Percentiles rank a stretch among this genome's conserved stretches.
Evolutionary conservation across 768 basidiomycete species (phyloP).

Genomic region (Rhodotorula kratochvilovae): DNA sequence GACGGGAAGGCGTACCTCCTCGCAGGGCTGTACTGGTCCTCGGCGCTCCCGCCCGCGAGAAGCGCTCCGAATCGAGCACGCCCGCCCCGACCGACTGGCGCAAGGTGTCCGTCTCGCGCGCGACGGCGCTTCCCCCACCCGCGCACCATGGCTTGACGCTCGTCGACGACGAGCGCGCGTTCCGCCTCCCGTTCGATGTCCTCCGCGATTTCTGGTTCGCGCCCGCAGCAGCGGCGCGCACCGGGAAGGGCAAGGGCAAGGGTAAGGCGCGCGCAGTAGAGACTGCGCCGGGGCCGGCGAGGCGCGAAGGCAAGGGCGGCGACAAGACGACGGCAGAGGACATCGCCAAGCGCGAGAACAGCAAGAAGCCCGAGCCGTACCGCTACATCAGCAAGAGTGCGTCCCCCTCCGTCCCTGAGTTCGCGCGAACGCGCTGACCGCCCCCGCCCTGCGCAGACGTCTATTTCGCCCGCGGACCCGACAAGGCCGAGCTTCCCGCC

Average conservation of each 20-base stretch:
- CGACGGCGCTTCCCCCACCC: constrained; percentile 17
- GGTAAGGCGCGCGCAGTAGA: neutral
- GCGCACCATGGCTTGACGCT: constrained; percentile 14
- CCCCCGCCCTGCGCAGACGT: constrained; percentile 8
- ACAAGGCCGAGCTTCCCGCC: constrained; percentile 14
- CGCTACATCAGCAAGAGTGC: constrained; percentile 18
- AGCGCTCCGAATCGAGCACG: neutral
- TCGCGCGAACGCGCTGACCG: too few species aligned
- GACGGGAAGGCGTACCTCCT: constrained; percentile 24
- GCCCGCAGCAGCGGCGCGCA: neutral
- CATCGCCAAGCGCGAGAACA: constrained; percentile 4
- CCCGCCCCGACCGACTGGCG: constrained; percentile 1
- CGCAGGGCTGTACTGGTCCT: constrained; percentile 22
- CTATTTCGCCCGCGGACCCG: constrained; percentile 28
- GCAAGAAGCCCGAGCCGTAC: constrained; percentile 26
- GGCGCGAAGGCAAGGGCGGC: neutral
- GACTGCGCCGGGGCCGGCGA: neutral
- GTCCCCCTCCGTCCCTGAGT: neutral
- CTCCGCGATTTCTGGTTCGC: constrained; percentile 17
- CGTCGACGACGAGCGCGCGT: constrained; percentile 4
- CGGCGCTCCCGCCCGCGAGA: neutral
- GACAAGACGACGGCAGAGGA: neutral
- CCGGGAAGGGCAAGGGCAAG: neutral
- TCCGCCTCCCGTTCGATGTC: constrained; percentile 25
- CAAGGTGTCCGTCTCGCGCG: neutral